Conservation (phyloP, 1,284 basidiomycete genomes). For the Albatrellus sp. region DNA sequence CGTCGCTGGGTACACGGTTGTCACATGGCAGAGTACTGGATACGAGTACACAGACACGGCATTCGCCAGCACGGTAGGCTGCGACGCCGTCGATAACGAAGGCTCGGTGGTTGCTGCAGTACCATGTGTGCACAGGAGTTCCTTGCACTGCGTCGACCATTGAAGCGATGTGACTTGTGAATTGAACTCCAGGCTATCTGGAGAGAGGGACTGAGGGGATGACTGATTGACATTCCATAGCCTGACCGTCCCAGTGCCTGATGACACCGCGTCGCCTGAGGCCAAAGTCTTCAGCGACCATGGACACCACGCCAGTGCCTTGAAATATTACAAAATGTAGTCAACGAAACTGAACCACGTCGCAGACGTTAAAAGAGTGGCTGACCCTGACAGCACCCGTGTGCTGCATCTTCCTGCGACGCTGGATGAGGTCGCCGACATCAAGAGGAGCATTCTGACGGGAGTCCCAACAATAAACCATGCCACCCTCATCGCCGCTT, state of each 20-base stretch:
- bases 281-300: conserved; percentile 81
- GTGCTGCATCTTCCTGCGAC: conserved; percentile 33
- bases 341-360: neutral
- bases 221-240: conserved; percentile 54
- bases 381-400: conserved; percentile 17
- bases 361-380: conserved; percentile 6
- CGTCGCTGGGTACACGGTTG: conserved; percentile 26
- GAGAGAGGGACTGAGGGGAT: conserved; percentile 20
- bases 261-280: conserved; percentile 65
- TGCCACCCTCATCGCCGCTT: conserved; percentile 39
- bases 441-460: conserved; percentile 35
- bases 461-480: conserved; percentile 40
- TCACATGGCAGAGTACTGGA: conserved; percentile 32
- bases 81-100: conserved; percentile 1
- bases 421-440: conserved; percentile 39
- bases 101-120: conserved; percentile 17
- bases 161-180: conserved; percentile 73
- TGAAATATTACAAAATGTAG: neutral
- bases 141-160: conserved; percentile 80
- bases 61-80: conserved; percentile 22
- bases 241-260: conserved; percentile 57
- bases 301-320: conserved; percentile 89
- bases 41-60: conserved; percentile 45
- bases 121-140: conserved; percentile 81
- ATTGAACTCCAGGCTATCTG: conserved; percentile 48